Conservation (phyloP, 2,329 filamentous ascomycete species). For the Aspergillus fructus region DNA sequence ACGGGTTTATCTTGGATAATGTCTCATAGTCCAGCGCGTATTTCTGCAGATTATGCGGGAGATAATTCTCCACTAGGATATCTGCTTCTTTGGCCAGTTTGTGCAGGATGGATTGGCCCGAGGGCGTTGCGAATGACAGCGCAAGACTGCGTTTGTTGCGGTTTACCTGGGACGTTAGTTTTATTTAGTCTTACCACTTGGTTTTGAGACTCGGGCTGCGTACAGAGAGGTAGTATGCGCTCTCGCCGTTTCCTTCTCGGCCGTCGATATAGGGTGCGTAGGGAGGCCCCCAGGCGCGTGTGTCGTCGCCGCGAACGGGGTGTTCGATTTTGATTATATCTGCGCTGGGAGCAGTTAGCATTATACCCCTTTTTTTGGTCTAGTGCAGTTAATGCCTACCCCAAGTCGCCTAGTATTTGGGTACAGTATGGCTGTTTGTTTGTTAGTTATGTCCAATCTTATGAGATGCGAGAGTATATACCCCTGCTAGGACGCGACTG, state of each 20-base stretch:
- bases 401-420: conserved; percentile 92
- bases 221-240: conserved; percentile 91
- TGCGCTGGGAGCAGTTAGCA: conserved; percentile 56
- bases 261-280: conserved; percentile 75
- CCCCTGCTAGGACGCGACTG: conserved; percentile 92
- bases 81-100: conserved; percentile 81
- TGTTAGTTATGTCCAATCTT: not conserved
- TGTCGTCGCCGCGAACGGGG: conserved; percentile 86
- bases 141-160: conserved; percentile 95
- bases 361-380: not conserved
- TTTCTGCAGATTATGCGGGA: conserved; percentile 84
- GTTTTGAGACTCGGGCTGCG: conserved; percentile 18
- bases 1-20: conserved; percentile 76
- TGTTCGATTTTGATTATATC: conserved; percentile 98
- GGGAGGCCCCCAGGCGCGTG: conserved; percentile 91
- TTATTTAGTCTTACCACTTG: conserved; percentile 7
- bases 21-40: conserved; percentile 88
- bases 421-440: conserved; percentile 82
- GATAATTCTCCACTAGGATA: conserved; percentile 94
- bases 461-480: conserved; percentile 41
- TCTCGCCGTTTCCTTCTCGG: conserved; percentile 65
- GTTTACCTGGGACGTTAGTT: conserved; percentile 65
- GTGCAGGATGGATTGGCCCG: conserved; percentile 81
- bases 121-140: conserved; percentile 77
- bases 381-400: conserved; percentile 54